Evolutionary conservation across 345 rosid species (phyloP), one percentile per base, ranked within the genome.

Genomic region (Rubroshorea leprosula): DNA sequence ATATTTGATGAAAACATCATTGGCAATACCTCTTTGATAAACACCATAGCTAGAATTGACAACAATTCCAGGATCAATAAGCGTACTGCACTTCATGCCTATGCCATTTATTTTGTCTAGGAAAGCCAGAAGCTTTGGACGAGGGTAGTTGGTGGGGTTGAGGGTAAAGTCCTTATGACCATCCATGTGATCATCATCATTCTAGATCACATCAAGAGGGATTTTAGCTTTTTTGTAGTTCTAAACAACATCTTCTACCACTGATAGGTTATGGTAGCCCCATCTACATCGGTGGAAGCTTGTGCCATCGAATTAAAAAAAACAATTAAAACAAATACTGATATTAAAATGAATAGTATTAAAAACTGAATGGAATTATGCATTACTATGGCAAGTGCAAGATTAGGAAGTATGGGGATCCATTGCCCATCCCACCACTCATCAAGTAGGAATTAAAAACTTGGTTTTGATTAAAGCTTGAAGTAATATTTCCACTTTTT

Each of bases 151-250:
- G 1, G 21, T 13, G 0, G 88, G 92, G 64, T 79, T 78, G 45
- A 93, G 74, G 17, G 99, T 93, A 77, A 94, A 94, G 68, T 94
- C 99, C 77, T 90, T 94, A 64, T 90, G 76, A 24, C 78, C 79
- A 0, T 93, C 99, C 99, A 90, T 93, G 81, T 93, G 96, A 78
- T 93, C 97, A 61, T 87, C 99, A 51, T 93, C 99, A 41, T 82
- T 93, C 97, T 97, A 90, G 15, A 90, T 90, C 49, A 93, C 97
- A 46, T 93, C 97, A 4, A 87, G 95, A 1, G 97, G 99, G 64
- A 93, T 93, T 65, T 81, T 66, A 3, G 96, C 92, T 71, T 80
- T 83, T 48, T 81, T 59, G 80, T 93, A 93, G 73, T 72, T 90
- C 17, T 74, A 92, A 1, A 93, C 99, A 11, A 93, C 99, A 18